Base-by-base conservation (phyloP, 768 basidiomycete species). In the Gymnopilus dilepis region DNA sequence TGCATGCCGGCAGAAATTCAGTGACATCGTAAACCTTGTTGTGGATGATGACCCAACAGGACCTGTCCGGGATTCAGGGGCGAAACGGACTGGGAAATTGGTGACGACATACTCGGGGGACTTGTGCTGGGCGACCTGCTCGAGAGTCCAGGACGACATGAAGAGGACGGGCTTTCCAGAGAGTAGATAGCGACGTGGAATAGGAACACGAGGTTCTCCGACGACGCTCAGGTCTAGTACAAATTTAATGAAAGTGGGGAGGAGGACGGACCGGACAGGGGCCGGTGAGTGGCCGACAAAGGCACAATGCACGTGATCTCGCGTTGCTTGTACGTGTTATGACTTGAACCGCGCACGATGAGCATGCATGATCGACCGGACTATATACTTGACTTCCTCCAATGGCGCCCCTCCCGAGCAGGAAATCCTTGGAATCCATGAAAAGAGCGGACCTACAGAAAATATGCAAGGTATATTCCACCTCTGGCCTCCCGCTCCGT, bases 1-100 rank as follows among this genome's bases (percentile, higher is more conserved):
- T 59, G 63, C 80, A 34, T 61, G 89, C 91, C 56, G 83, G 76
- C 38, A 93, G 76, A 73, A 94, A 92, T 38, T 89, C 88, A 6
- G 92, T 92, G 56, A 93, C 90, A 76, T 94, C 91, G 76, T 94
- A 94, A n/a, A 94, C 92, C 56, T 84, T 80, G 73, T 88, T 84
- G 53, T 82, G 79, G 64, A 95, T 90, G 69, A 94, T 86, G 65
- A 95, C 87, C 93, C 93, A 95, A 70, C 92, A 93, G 17, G 89
- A 90, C 38, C 89, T 90, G 61, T 40, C 50, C 65, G 48, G 55
- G 24, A 53, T 28, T 54, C 64, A 48, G 67, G 61, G 50, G 52
- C 19, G 50, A 60, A 52, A 41, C 45, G 17, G 59, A 33, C 6
- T 33, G 12, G 60, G 30, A 12, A 52, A 62, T 19, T 28, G 24